These are phyloP conservation scores for Fusarium sarcochroum DNA, from an alignment of 2,329 filamentous ascomycete species.

Conservation along the genomic window DNA sequence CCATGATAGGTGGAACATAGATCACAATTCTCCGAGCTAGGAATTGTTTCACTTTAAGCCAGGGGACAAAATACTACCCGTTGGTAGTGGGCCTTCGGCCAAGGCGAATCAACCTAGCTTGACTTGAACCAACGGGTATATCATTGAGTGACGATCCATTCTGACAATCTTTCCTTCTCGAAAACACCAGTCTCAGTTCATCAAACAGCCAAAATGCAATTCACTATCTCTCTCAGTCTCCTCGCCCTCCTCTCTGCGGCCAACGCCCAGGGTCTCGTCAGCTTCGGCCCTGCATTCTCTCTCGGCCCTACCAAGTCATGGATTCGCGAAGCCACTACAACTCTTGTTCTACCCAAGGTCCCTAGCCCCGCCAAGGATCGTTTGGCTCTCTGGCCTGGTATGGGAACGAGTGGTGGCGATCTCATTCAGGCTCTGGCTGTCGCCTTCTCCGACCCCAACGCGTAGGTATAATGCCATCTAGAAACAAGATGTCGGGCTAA, in stretches of 20 bases:
- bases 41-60: too few relatives aligned
- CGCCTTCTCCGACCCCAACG: slow-evolving; percentile 26
- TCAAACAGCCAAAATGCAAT: slow-evolving; percentile 4
- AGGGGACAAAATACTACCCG: too few relatives aligned
- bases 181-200: too few relatives aligned
- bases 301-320: slow-evolving; percentile 34
- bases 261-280: slow-evolving; percentile 3
- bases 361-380: slow-evolving; percentile 27
- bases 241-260: slow-evolving; percentile 3
- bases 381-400: slow-evolving; percentile 33
- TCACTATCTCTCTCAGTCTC: slow-evolving; percentile 3
- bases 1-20: too few relatives aligned
- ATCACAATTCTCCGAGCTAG: too few relatives aligned
- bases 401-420: slow-evolving; percentile 33
- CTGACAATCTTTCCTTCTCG: too few relatives aligned
- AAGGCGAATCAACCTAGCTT: too few relatives aligned
- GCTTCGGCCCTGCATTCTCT: slow-evolving; percentile 34
- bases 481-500: background rate
- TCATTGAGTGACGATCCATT: too few relatives aligned
- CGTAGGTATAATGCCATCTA: background rate
- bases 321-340: slow-evolving; percentile 36
- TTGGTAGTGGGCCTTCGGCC: too few relatives aligned
- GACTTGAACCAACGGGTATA: too few relatives aligned
- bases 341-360: slow-evolving; percentile 26
- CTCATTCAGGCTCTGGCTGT: slow-evolving; percentile 36